These are phyloP conservation scores for Talaromyces stipitatus DNA, from an alignment of 495 filamentous ascomycete species.

Conservation along the genomic window DNA sequence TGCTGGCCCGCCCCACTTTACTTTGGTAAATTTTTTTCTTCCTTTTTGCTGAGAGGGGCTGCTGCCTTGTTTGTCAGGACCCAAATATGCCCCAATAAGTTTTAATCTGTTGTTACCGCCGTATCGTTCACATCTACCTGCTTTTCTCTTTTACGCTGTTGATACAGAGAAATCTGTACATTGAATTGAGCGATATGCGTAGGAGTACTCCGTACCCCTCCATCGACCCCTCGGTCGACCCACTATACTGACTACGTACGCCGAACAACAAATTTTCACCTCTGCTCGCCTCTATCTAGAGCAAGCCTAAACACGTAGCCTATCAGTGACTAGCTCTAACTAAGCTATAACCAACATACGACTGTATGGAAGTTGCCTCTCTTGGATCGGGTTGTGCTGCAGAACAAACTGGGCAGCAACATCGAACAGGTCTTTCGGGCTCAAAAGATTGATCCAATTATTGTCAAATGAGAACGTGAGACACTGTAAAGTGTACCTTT, in stretches of 20 bases:
- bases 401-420: conserved; percentile 1
- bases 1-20: conserved; percentile 6
- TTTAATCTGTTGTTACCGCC: too few relatives aligned
- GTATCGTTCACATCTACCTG: too few relatives aligned
- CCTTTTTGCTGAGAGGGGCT: neutral
- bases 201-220: neutral
- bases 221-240: neutral
- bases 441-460: neutral
- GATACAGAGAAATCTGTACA: neutral
- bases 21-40: conserved; percentile 11
- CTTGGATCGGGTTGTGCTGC: neutral
- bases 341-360: neutral
- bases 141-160: too few relatives aligned
- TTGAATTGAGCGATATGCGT: neutral
- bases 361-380: neutral
- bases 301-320: neutral
- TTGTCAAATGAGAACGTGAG: neutral
- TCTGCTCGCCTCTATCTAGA: neutral
- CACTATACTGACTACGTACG: neutral
- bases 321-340: too few relatives aligned
- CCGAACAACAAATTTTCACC: neutral
- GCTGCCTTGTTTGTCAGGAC: neutral
- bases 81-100: neutral
- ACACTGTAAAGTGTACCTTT: neutral
- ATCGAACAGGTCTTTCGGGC: neutral